Evolutionary conservation across 2,329 filamentous ascomycete genomes (phyloP), one percentile per base, ranked within the genome.

Genomic region (Xylariales sp.): DNA sequence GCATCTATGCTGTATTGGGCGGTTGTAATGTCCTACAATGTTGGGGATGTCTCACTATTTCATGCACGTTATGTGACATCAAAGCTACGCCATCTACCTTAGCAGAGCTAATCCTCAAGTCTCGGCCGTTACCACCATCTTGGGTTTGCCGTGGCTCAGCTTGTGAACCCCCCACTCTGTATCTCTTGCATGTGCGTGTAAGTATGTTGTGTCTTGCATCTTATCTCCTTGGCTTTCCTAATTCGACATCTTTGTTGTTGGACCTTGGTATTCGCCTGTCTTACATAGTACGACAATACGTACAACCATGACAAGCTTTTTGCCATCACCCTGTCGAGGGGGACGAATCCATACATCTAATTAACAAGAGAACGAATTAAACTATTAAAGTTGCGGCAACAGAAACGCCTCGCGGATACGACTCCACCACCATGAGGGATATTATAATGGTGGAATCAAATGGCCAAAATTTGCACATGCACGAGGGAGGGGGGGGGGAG

Each of bases 1-100:
- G 32, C 3, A 14, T 23, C 7, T 28, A 12, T 30, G 23, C 39
- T 12, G 39, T 41, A 41, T 41, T 64, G 62, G 62, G 50, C 23
- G 3, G 50, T 23, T 53, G 10, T 45, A 45, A 16, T 50, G 5
- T 46, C n/a, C 14, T 54, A n/a, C 10, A 18, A 45, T 43, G 52
- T 1, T 57, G 18, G 32, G 14, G 14, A 41, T 55, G 28, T 39
- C n/a, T 28, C 39, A 41, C 39, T 4, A 36, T 41, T 36, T 16
- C 2, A 18, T 56, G 62, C 50, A 60, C 41, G 41, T 34, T 50
- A 60, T 49, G 62, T 60, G 41, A 60, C 62, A 65, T 55, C 49
- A 60, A 49, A 41, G 41, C 41, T 50, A 32, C 41, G 18, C 12
- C 30, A 41, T 49, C 30, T 53, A 52, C 12, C 28, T 10, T 12